Base-by-base conservation (phyloP, 441 rosid genomes). In the Erodium texanum region DNA sequence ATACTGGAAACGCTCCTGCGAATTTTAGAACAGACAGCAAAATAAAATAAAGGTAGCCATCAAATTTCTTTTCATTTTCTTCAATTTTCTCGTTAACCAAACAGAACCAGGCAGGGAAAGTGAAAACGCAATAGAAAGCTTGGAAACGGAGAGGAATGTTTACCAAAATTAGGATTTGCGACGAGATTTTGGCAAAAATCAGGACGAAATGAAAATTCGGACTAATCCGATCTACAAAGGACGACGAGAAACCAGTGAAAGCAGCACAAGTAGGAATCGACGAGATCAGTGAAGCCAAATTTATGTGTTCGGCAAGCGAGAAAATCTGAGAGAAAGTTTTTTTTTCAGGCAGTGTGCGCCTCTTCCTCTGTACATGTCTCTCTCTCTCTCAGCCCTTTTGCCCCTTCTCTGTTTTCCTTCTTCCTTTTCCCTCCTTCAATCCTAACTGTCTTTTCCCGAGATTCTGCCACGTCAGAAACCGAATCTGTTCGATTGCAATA, bases 131-230 rank as follows among this genome's bases (percentile, higher is more conserved):
- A 62, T 4, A 12, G 36, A 61, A 24, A 61, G 18, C 7, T 22
- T 24, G 32, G 52, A 45, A 70, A 34, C 14, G 34, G 67, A 10
- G 0, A 32, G 52, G 12, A 15, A 16, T 10, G 20, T 12, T 34
- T 43, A 73, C 81, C 81, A 68, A 48, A 65, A 70, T 65, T 58
- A 12, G 36, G 18, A 23, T 23, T 23, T 62, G 34, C 29, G 29
- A 22, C n/a, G 24, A 23, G 62, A 56, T 56, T 16, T 56, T 7
- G 62, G 62, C 24, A 0, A 20, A 20, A 56, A 20, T 3, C 62
- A 56, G 62, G 62, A 56, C 23, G 22, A 56, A 19, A 5, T 7
- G 41, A 27, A 34, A 34, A 3, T 34, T 56, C 14, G 62, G 24
- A 19, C 3, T 20, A 18, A 50, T 18, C 19, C n/a, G 58, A 52